Evolutionary conservation across 371 early-diverging fungal genomes (phyloP).

Genomic region (Mortierella sp.): DNA sequence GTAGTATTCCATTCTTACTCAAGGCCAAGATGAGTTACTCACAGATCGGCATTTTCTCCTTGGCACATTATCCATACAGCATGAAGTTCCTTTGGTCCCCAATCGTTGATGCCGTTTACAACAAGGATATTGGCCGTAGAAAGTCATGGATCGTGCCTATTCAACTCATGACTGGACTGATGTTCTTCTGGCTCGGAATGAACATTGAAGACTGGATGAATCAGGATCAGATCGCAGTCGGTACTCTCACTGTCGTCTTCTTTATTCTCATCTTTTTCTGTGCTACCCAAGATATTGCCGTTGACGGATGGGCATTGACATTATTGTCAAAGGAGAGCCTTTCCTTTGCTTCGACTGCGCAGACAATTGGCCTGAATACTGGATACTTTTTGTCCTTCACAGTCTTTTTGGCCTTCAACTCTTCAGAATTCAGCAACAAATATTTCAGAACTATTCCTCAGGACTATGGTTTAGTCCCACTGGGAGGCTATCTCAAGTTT

Average conservation of each 20-base stretch:
- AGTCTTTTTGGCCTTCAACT: conserved; percentile 95
- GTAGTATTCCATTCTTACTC: conserved; percentile 93
- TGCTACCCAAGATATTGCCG: conserved; percentile 99
- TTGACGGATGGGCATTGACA: conserved; percentile 98
- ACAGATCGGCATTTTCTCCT: conserved; percentile 93
- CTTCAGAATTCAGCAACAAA: conserved; percentile 94
- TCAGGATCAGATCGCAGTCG: conserved; percentile 71
- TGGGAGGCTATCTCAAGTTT: conserved; percentile 91
- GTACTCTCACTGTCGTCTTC: conserved; percentile 77
- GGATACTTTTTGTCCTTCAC: conserved; percentile 97
- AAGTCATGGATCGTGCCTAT: conserved; percentile 99
- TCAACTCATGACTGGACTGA: conserved; percentile 81
- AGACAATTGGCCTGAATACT: conserved; percentile 96
- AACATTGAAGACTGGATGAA: conserved; percentile 82
- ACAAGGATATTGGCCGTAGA: conserved; percentile 85
- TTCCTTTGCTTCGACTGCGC: conserved; percentile 93
- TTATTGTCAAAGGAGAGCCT: conserved; percentile 90
- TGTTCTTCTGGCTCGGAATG: conserved; percentile 83
- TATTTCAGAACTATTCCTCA: conserved; percentile 82
- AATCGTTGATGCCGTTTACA: conserved; percentile 92
- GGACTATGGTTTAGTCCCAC: conserved; percentile 79
- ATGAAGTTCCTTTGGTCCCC: conserved; percentile 96
- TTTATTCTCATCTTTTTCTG: conserved; percentile 89
- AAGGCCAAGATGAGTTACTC: conserved; percentile 91
- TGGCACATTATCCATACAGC: conserved; percentile 95